Evolutionary conservation across 2,329 filamentous ascomycete genomes (phyloP), one percentile per base, ranked within the genome.

Genomic region (Cordyceps fumosorosea): DNA sequence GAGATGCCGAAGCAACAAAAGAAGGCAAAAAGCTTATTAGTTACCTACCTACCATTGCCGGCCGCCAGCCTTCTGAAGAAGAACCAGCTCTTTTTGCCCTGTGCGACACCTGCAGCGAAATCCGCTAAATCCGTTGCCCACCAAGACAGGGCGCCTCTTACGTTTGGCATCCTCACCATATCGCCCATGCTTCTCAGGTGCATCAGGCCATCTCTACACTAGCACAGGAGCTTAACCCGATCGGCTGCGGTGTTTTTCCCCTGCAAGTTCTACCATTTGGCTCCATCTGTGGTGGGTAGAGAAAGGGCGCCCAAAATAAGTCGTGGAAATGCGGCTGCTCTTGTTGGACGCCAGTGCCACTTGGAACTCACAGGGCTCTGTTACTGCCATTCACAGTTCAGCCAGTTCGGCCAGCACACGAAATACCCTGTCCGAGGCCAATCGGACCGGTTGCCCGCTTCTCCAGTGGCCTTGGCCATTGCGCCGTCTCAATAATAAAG

Each of bases 91-190:
- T 7, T 37, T 14, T 37, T 37, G 45, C 56, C 40, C 47, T 29
- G 56, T 32, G 56, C 56, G 51, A 48, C 47, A 16, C 10, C 8
- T 51, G 22, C 34, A 3, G 16, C 7, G 10, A 52, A 59, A 32
- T 52, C 56, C 56, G 56, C 47, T 59, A 52, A 59, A 59, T 52
- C 47, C 56, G 48, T 52, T 52, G 24, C n/a, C 47, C 56, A 54
- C 57, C 20, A 44, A 44, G 5, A 40, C 37, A 47, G 51, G 11
- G 29, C 57, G 53, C 37, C 26, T 22, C 18, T 52, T 20, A 32
- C 18, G n/a, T 10, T 20, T 20, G 16, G 26, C 34, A 32, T 32
- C 10, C 6, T 24, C 22, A 26, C n/a, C n/a, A n/a, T n/a, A n/a
- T n/a, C n/a, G n/a, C n/a, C n/a, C n/a, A n/a, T n/a, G 20, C n/a